Conservation (phyloP, 2,329 filamentous ascomycete genomes). For the Fusarium brachygibbosum region DNA sequence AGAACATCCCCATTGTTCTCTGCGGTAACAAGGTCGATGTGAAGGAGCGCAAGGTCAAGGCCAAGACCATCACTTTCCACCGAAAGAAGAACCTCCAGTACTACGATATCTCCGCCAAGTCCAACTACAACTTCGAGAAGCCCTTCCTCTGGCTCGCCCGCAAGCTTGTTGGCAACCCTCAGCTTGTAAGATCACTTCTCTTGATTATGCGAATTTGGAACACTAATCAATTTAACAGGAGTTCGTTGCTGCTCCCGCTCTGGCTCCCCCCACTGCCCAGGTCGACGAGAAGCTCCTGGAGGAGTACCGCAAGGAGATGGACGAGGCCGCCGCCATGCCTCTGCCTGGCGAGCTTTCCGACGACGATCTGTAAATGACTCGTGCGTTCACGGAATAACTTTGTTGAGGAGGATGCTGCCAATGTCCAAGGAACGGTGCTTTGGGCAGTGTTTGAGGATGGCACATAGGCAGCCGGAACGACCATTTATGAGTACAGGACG, state of each 20-base stretch:
- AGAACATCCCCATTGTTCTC: conserved; percentile 98
- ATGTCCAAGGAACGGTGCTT: conserved; percentile 41
- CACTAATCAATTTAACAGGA: conserved; percentile 70
- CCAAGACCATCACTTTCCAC: conserved; percentile 99
- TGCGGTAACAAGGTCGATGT: conserved; percentile 99
- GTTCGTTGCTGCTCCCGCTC: conserved; percentile 94
- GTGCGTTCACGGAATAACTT: conserved; percentile 47
- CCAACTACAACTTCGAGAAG: conserved; percentile 99
- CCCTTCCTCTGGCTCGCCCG: conserved; percentile 99
- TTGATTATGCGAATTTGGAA: not conserved
- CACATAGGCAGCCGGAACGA: conserved; percentile 54
- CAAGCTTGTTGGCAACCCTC: conserved; percentile 95
- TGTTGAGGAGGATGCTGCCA: conserved; percentile 50
- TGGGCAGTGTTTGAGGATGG: conserved; percentile 49
- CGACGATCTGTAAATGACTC: conserved; percentile 69
- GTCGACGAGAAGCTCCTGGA: conserved; percentile 87
- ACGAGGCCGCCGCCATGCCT: conserved; percentile 81
- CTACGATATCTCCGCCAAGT: conserved; percentile 99
- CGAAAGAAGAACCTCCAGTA: conserved; percentile 99
- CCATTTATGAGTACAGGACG: conserved; percentile 56
- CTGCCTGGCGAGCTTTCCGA: conserved; percentile 96
- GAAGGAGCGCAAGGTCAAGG: conserved; percentile 99
- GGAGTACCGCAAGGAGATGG: conserved; percentile 91
- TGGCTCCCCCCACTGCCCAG: conserved; percentile 91
- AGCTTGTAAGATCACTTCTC: conserved; percentile 38